Evolutionary conservation across 257 asterid genomes (phyloP).

Genomic region (Ophiorrhiza pumila): DNA sequence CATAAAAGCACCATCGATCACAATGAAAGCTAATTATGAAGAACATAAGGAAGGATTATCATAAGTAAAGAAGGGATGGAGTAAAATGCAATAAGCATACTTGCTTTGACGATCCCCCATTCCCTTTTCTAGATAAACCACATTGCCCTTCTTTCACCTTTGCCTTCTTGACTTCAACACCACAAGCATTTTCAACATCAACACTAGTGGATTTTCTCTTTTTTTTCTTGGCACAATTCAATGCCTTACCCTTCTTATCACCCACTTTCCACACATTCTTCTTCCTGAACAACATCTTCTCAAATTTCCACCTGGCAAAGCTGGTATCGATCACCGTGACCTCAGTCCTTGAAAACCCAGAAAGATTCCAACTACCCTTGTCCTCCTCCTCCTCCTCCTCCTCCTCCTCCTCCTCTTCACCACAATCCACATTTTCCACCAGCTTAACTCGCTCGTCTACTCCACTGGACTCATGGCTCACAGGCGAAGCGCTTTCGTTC

Average conservation of each 20-base stretch:
- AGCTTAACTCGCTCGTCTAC: slow-evolving; percentile 33
- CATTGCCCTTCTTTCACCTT: slow-evolving; percentile 33
- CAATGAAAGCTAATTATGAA: slow-evolving; percentile 3
- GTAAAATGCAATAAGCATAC: slow-evolving; percentile 38
- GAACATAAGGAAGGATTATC: neutral
- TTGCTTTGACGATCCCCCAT: slow-evolving; percentile 29
- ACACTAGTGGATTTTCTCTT: slow-evolving; percentile 38
- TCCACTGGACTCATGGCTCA: slow-evolving; percentile 39
- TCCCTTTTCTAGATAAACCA: slow-evolving; percentile 24
- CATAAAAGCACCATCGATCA: neutral
- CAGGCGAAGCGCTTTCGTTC: slow-evolving; percentile 8
- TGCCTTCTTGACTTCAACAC: slow-evolving; percentile 38
- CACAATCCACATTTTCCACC: slow-evolving; percentile 20
- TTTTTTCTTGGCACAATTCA: slow-evolving; percentile 36
- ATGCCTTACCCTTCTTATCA: slow-evolving; percentile 50
- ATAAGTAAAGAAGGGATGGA: neutral
- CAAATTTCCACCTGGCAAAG: slow-evolving; percentile 76
- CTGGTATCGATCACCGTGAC: slow-evolving; percentile 89
- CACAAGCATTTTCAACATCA: slow-evolving; percentile 24
- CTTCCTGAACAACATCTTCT: slow-evolving; percentile 75
- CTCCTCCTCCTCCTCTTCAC: slow-evolving; percentile 21
- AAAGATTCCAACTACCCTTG: slow-evolving; percentile 33
- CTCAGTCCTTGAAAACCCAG: slow-evolving; percentile 78
- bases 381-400: slow-evolving; percentile 37
- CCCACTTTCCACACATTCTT: slow-evolving; percentile 81